Percentiles rank a stretch among this genome's conserved stretches.
Conservation (phyloP, 1,284 basidiomycete genomes). For the Pascua guehoae region DNA sequence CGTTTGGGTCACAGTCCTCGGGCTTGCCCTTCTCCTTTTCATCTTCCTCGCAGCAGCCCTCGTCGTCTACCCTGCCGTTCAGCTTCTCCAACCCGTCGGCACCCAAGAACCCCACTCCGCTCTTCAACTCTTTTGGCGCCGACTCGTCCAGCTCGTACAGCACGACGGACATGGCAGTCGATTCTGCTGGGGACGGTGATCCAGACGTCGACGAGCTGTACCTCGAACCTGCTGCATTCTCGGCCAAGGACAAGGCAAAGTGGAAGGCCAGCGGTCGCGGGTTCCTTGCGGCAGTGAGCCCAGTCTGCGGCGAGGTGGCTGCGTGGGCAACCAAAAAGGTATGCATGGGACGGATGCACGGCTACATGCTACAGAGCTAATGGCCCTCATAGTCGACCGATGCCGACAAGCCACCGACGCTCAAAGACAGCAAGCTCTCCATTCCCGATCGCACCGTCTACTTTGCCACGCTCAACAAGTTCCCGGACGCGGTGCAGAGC, state of each 20-base stretch:
- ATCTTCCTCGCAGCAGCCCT: constrained; percentile 5
- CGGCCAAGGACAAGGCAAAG: constrained; percentile 25
- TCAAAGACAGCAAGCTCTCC: constrained; percentile 15
- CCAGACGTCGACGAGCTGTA: constrained; percentile 9
- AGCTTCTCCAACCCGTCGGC: constrained; percentile 8
- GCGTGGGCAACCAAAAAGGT: constrained; percentile 34
- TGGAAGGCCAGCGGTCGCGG: constrained; percentile 36
- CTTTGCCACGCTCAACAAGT: constrained; percentile 27
- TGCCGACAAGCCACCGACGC: constrained; percentile 20
- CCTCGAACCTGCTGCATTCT: constrained; percentile 33
- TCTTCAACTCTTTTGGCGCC: constrained; percentile 17
- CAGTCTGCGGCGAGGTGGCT: constrained; percentile 35
- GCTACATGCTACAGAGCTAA: neutral
- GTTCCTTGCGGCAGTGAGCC: constrained; percentile 27
- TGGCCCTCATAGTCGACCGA: constrained; percentile 8
- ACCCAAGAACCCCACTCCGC: constrained; percentile 15
- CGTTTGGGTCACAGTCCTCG: constrained; percentile 3
- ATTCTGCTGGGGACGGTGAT: constrained; percentile 6
- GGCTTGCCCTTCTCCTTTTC: constrained; percentile 7
- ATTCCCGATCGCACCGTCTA: constrained; percentile 33
- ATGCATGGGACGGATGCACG: neutral
- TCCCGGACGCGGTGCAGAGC: constrained; percentile 26
- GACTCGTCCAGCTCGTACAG: neutral
- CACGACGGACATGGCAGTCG: constrained; percentile 1
- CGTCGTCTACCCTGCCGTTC: constrained; percentile 11